Evolutionary conservation across 371 early-diverging fungal genomes (phyloP).

Genomic region (Haplosporangium sp.): DNA sequence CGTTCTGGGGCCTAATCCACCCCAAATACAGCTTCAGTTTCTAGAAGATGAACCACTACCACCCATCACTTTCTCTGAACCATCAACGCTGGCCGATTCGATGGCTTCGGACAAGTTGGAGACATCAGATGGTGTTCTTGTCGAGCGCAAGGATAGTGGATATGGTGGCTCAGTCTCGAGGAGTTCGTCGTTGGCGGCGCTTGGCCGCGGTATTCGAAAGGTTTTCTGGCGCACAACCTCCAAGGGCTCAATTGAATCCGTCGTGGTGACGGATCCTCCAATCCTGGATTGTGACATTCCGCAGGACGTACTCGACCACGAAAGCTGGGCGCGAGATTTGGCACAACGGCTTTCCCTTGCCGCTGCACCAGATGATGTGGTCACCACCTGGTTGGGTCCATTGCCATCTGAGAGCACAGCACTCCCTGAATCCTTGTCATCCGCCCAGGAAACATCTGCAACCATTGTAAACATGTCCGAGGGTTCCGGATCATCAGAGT

Average conservation of each 20-base stretch:
- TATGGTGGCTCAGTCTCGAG: constrained; percentile 48
- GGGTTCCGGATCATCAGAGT: constrained; percentile 6
- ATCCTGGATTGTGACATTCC: constrained; percentile 44
- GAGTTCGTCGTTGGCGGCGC: constrained; percentile 41
- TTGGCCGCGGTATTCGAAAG: constrained; percentile 52
- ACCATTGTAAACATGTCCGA: constrained; percentile 6
- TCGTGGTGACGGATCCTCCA: constrained; percentile 32
- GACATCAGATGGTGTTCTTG: constrained; percentile 19
- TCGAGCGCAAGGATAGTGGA: constrained; percentile 53
- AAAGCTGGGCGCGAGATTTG: constrained; percentile 49
- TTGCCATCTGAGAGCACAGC: constrained; percentile 12
- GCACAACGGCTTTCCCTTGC: constrained; percentile 30
- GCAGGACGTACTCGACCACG: constrained; percentile 46
- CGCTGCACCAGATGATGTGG: constrained; percentile 26
- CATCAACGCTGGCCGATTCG: background rate
- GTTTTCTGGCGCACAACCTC: constrained; percentile 44
- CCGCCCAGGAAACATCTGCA: constrained; percentile 3
- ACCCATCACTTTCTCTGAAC: constrained; percentile 11
- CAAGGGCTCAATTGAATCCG: constrained; percentile 25
- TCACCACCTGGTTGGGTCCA: constrained; percentile 45
- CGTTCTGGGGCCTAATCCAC: constrained; percentile 39
- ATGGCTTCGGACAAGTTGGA: background rate
- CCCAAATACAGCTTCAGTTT: constrained; percentile 53
- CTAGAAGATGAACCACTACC: constrained; percentile 46
- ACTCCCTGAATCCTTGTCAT: background rate